Conservation (phyloP, 2,329 filamentous ascomycete species). For the Colletotrichum spaethianum region DNA sequence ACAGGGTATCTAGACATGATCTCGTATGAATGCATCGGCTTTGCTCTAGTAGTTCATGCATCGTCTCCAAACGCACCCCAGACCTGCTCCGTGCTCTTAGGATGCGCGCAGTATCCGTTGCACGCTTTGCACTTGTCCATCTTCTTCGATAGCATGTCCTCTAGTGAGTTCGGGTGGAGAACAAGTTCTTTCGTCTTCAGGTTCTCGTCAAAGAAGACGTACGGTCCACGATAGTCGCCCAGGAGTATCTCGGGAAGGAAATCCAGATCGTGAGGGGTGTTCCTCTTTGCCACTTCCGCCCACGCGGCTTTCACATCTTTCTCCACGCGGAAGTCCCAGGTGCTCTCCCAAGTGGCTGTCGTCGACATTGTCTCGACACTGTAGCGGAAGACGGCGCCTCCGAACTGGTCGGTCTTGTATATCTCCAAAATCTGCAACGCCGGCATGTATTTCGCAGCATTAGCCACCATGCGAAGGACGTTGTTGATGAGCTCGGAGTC, state of each 20-base stretch:
- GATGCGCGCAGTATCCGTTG: conserved; percentile 36
- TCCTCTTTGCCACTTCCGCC: conserved; percentile 18
- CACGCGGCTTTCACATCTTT: conserved; percentile 23
- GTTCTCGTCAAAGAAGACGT: conserved; percentile 39
- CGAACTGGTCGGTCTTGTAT: conserved; percentile 45
- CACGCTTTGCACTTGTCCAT: conserved; percentile 39
- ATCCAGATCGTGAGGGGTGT: conserved; percentile 25
- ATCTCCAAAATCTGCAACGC: conserved; percentile 46
- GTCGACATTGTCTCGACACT: conserved; percentile 32
- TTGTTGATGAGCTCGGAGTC: conserved; percentile 43
- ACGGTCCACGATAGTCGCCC: conserved; percentile 39
- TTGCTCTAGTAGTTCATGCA: conserved; percentile 7
- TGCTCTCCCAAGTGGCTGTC: conserved; percentile 34
- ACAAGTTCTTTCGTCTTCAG: conserved; percentile 46
- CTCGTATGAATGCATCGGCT: conserved; percentile 11
- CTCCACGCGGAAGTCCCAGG: conserved; percentile 33
- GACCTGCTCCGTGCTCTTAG: conserved; percentile 26
- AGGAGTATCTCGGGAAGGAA: conserved; percentile 34
- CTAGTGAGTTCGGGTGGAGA: conserved; percentile 30
- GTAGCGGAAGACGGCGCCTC: conserved; percentile 48
- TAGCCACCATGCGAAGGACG: conserved; percentile 43
- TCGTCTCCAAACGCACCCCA: conserved; percentile 18
- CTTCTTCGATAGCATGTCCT: conserved; percentile 40
- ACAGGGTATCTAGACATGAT: conserved; percentile 36
- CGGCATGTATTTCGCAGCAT: conserved; percentile 47